Conservation (phyloP, 2,329 filamentous ascomycete genomes). For the Zopfia rhizophila region DNA sequence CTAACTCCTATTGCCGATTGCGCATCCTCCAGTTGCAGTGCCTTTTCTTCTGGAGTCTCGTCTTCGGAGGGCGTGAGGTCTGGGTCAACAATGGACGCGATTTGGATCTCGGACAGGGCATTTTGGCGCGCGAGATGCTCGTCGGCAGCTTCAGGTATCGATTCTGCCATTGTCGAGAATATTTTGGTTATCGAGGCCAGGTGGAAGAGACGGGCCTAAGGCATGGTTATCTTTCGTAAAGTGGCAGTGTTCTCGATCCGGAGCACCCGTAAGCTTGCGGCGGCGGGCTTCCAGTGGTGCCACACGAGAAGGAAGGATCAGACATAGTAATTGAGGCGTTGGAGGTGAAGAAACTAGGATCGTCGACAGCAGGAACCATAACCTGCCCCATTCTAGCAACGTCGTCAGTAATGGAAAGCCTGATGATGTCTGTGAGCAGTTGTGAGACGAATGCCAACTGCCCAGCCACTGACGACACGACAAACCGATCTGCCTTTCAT, state of each 20-base stretch:
- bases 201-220: conserved; percentile 5
- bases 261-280: conserved; percentile 15
- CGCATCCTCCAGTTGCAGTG: conserved; percentile 51
- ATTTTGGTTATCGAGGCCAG: conserved; percentile 5
- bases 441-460: no score
- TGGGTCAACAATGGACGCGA: conserved; percentile 51
- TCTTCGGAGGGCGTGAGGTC: conserved; percentile 59
- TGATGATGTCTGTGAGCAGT: no score
- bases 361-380: no score
- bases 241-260: conserved; percentile 27
- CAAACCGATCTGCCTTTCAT: no score
- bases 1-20: conserved; percentile 66
- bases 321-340: no score
- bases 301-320: no score
- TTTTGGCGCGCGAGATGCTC: conserved; percentile 28
- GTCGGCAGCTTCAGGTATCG: conserved; percentile 11
- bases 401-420: no score
- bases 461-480: conserved; percentile 7
- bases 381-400: no score
- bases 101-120: conserved; percentile 55
- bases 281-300: neutral
- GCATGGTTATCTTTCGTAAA: conserved; percentile 11
- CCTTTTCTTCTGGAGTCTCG: conserved; percentile 36
- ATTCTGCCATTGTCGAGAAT: conserved; percentile 33
- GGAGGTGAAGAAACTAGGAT: no score